A percentile compares a stretch with the other conserved stretches of the same genome.
These are phyloP conservation scores for Myxozyma sirexii DNA, from an alignment of 805 yeast species.

Conservation along the genomic window DNA sequence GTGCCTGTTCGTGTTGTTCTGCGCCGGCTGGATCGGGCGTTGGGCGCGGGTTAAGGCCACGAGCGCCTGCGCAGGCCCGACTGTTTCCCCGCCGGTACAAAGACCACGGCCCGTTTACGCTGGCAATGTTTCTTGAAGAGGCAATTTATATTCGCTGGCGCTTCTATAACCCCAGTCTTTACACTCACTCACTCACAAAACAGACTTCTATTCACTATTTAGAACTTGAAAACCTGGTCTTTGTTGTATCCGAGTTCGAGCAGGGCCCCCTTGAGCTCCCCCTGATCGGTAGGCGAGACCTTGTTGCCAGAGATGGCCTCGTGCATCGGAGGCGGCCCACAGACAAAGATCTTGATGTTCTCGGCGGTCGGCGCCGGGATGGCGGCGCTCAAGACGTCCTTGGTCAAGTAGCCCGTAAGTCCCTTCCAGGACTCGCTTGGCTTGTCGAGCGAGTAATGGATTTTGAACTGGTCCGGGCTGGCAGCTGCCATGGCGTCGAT, in stretches of 20 bases:
- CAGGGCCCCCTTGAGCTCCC: conserved; percentile 86
- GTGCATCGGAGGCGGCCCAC: conserved; percentile 96
- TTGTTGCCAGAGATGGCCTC: conserved; percentile 84
- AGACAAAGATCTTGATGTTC: conserved; percentile 76
- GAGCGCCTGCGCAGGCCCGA: not conserved
- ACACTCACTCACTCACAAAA: too few relatives aligned
- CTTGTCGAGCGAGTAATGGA: conserved; percentile 79
- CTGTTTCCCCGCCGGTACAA: too few relatives aligned
- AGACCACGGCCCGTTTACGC: too few relatives aligned
- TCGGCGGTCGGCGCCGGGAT: conserved; percentile 67
- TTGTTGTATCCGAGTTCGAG: conserved; percentile 85
- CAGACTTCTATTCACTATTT: conserved; percentile 8
- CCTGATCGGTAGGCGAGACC: conserved; percentile 87
- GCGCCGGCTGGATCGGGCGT: too few relatives aligned
- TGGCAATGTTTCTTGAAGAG: too few relatives aligned
- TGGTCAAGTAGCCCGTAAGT: conserved; percentile 72
- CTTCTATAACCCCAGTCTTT: too few relatives aligned
- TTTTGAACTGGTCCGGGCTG: conserved; percentile 75
- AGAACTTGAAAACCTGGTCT: conserved; percentile 77
- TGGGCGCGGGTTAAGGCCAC: not conserved
- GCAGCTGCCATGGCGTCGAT: conserved; percentile 65
- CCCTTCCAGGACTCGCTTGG: conserved; percentile 52
- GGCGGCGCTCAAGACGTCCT: conserved; percentile 65
- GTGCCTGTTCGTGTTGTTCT: too few relatives aligned
- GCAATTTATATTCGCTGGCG: too few relatives aligned